Conservation (phyloP, 345 rosid genomes). For the Linum trigynum region DNA sequence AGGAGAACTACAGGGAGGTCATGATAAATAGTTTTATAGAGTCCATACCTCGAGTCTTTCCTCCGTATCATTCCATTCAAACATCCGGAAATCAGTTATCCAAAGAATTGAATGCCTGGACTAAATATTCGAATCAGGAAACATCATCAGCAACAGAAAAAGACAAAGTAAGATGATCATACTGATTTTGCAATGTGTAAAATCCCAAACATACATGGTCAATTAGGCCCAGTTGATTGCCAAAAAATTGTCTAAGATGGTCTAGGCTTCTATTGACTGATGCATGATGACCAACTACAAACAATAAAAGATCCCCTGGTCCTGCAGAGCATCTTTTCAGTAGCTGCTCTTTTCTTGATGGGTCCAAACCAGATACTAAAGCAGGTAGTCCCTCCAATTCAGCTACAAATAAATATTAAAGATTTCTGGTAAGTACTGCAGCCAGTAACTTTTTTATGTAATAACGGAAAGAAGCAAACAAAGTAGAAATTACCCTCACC, state of each 20-base stretch:
- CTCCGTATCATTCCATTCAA: slow-evolving; percentile 84
- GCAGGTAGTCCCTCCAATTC: slow-evolving; percentile 75
- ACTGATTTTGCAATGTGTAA: slow-evolving; percentile 7
- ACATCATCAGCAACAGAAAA: slow-evolving; percentile 2
- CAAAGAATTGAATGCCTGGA: slow-evolving; percentile 80
- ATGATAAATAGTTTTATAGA: slow-evolving; percentile 4
- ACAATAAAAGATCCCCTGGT: slow-evolving; percentile 82
- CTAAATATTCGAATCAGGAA: slow-evolving; percentile 29
- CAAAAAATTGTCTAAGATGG: slow-evolving; percentile 59
- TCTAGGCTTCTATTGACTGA: slow-evolving; percentile 74
- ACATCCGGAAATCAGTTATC: slow-evolving; percentile 98
- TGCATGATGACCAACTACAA: slow-evolving; percentile 68
- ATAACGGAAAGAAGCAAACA: not conserved
- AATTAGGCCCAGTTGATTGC: slow-evolving; percentile 63
- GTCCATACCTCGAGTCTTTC: slow-evolving; percentile 79
- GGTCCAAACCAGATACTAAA: slow-evolving; percentile 62
- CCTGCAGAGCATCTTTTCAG: slow-evolving; percentile 55
- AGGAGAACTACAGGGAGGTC: not conserved
- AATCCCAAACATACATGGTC: slow-evolving; percentile 50
- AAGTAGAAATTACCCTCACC: slow-evolving; percentile 31
- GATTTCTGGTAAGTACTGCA: slow-evolving; percentile 8
- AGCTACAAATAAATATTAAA: slow-evolving; percentile 21
- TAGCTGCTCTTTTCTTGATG: slow-evolving; percentile 33
- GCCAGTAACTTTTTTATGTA: not conserved
- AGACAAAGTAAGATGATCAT: not conserved